phyloP scores from a whole-genome alignment of 2,329 filamentous ascomycete genomes.

The Gremmenia infestans region DNA sequence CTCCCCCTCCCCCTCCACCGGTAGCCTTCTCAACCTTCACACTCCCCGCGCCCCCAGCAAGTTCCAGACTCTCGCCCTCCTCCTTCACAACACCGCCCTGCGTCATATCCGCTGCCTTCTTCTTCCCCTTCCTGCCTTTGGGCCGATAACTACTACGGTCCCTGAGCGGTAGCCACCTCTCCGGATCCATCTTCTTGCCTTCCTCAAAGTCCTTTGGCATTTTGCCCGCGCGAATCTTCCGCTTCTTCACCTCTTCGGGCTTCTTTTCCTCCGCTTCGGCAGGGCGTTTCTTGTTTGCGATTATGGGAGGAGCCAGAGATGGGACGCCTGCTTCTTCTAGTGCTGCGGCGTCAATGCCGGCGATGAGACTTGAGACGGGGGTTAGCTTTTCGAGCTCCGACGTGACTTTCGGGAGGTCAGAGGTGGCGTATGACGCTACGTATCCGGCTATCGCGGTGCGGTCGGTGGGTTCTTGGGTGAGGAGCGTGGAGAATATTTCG shows the following conservation, averaged over 20 bases:
- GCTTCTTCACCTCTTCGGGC: constrained; percentile 45
- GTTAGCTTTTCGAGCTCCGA: constrained; percentile 54
- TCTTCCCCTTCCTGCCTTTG: constrained; percentile 88
- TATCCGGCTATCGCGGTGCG: constrained; percentile 71
- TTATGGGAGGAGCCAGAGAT: constrained; percentile 37
- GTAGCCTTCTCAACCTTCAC: constrained; percentile 60
- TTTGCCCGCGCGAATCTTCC: constrained; percentile 53
- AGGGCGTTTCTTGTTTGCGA: constrained; percentile 46
- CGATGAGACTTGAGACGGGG: constrained; percentile 55
- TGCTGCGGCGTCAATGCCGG: constrained; percentile 53
- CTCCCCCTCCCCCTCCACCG: constrained; percentile 14
- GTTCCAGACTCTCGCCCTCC: constrained; percentile 56
- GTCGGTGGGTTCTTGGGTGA: constrained; percentile 61
- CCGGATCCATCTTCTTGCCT: constrained; percentile 76
- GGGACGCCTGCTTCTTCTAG: constrained; percentile 65
- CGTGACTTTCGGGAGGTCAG: constrained; percentile 51
- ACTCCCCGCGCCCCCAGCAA: constrained; percentile 57
- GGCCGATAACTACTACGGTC: constrained; percentile 86
- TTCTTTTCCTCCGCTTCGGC: constrained; percentile 35
- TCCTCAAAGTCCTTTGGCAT: constrained; percentile 72
- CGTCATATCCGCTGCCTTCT: constrained; percentile 70
- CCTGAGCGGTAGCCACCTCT: constrained; percentile 86
- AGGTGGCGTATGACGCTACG: constrained; percentile 73
- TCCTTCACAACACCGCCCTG: constrained; percentile 81
- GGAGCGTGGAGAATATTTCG: constrained; percentile 72